A percentile compares a stretch with the other conserved stretches of the same genome.
Conservation (phyloP, 768 basidiomycete genomes). For the Auricularia cornea region DNA sequence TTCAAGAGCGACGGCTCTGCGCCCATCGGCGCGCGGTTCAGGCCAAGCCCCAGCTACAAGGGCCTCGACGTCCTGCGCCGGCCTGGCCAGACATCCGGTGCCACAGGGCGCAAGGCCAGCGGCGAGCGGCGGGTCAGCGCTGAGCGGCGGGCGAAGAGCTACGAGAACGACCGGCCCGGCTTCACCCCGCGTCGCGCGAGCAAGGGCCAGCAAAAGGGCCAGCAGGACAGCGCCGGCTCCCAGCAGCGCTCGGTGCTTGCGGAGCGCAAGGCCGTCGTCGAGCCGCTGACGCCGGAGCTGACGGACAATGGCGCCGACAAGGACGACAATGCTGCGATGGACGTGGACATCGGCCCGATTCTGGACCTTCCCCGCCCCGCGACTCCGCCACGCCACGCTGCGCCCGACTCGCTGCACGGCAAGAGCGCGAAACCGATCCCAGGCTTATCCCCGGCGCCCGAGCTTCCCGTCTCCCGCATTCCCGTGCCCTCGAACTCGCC, state of each 20-base stretch:
- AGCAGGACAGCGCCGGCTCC: neutral
- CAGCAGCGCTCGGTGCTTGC: neutral
- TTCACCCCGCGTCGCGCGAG: neutral
- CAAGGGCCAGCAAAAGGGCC: neutral
- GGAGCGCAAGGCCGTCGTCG: neutral
- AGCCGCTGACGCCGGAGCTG: neutral
- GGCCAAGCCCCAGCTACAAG: neutral
- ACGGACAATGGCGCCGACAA: neutral
- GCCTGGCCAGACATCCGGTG: neutral
- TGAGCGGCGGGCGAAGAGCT: neutral
- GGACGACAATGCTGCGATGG: neutral
- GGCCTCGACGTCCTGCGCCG: neutral
- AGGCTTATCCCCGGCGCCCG: neutral
- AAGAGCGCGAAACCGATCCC: conserved; percentile 1
- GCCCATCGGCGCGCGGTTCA: neutral
- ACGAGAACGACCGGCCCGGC: neutral
- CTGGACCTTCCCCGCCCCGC: conserved; percentile 9
- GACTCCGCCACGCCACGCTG: neutral
- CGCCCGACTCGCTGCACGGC: neutral
- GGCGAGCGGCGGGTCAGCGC: conserved; percentile 48
- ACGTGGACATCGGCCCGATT: neutral
- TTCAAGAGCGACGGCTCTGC: conserved; percentile 39
- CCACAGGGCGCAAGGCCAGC: conserved; percentile 44
- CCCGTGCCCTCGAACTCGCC: conserved; percentile 33
- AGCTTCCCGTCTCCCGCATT: conserved; percentile 13